A percentile compares a stretch with the other conserved stretches of the same genome.
phyloP scores from a whole-genome alignment of 306 rosid genomes.

The apple (Malus domestica) region ASM211411v1 NC_041796.1:7421501-7422000 shows the following conservation, averaged over 20 bases:
- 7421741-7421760: conserved; percentile 53
- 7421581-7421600: conserved; percentile 23
- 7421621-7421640: neutral
- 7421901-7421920: neutral
- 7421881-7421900: neutral
- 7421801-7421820: conserved; percentile 61
- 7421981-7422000: neutral
- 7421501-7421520: neutral
- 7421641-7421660: conserved; percentile 28
- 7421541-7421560: conserved; percentile 20
- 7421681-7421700: conserved; percentile 34
- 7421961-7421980: neutral
- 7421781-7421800: conserved; percentile 52
- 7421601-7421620: conserved; percentile 8
- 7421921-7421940: neutral
- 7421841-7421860: conserved; percentile 70
- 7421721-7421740: conserved; percentile 59
- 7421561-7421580: conserved; percentile 15
- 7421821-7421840: conserved; percentile 70
- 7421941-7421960: neutral
- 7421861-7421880: conserved; percentile 74
- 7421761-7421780: conserved; percentile 41
- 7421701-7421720: conserved; percentile 52
- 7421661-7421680: conserved; percentile 39
- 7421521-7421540: conserved; percentile 28